Base-by-base conservation (phyloP, 202 grass and related monocot species). In the Elaeis oleifera region DNA sequence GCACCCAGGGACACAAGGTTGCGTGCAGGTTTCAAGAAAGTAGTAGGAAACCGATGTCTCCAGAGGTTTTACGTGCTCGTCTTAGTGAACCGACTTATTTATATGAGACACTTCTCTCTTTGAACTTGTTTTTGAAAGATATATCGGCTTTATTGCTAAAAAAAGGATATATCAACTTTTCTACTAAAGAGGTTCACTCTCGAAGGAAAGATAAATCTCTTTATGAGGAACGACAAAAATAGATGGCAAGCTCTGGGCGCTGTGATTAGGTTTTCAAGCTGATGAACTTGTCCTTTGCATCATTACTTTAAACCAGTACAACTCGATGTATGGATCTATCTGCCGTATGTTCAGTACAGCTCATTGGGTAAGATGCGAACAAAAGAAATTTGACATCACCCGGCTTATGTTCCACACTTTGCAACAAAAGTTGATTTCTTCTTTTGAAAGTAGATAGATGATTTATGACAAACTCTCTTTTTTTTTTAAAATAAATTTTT, bases 1-100 rank as follows among this genome's bases (percentile, higher is more conserved):
- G 56, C 31, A 57, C 56, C 59, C 49, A 59, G 64, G 54, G 8
- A 58, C 56, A 74, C 78, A 80, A 64, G 64, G 64, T 70, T 75
- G 78, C 71, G 70, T 75, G 71, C 71, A 70, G 58, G 24, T 62
- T 68, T 25, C 62, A 59, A 25, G 56, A 13, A 13, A 14, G 52
- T 63, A 54, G 49, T 24, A 51, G 13, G 57, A 28, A 59, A 59
- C 57, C 18, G 25, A 17, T 31, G 25, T 25, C 57, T 9, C 27
- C 16, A 31, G 15, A 13, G 13, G 0, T 59, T 16, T 25, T 5
- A 44, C 9, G 36, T 22, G 21, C 28, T 62, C 18, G 26, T 4
- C 3, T 11, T 13, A 4, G 9, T 49, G 36, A 62, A 62, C 60
- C 28, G 31, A 62, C 28, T 19, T 49, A 5, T 29, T 62, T 49